These are phyloP conservation scores for Trichoderma lentiforme DNA, from an alignment of 2,329 filamentous ascomycete genomes.

Conservation along the genomic window DNA sequence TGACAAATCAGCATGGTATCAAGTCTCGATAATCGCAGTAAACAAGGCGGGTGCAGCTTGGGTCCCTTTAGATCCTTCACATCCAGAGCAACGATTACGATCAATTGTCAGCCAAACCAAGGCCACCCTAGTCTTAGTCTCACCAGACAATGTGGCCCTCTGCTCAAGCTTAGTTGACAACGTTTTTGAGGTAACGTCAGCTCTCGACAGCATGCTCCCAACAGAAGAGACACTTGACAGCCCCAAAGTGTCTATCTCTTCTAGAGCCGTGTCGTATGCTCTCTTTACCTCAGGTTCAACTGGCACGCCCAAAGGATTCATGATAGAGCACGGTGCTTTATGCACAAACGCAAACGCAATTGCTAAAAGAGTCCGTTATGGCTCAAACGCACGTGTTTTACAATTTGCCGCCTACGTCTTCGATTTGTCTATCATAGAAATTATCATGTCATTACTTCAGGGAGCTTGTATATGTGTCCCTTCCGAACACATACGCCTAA, in stretches of 20 bases:
- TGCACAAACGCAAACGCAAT: background rate
- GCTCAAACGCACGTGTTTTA: background rate
- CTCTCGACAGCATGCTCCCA: background rate
- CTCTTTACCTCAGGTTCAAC: constrained; percentile 13
- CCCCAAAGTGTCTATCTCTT: too few relatives aligned
- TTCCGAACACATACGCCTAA: constrained; percentile 9
- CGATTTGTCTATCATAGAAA: constrained; percentile 17
- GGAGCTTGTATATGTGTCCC: constrained; percentile 12
- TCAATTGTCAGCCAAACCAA: background rate
- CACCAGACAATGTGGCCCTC: background rate
- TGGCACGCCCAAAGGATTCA: background rate
- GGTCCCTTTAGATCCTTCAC: constrained; percentile 5
- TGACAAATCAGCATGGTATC: constrained; percentile 6
- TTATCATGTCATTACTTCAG: constrained; percentile 5
- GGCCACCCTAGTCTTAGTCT: background rate
- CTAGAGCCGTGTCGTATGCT: constrained; percentile 2
- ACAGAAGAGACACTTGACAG: too few relatives aligned
- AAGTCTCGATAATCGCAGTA: constrained; percentile 9
- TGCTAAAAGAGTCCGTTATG: background rate
- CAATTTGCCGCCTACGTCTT: constrained; percentile 13
- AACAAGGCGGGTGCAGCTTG: constrained; percentile 12
- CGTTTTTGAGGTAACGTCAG: background rate
- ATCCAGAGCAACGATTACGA: constrained; percentile 2
- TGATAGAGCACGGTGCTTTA: constrained; percentile 4
- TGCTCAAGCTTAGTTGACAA: background rate